phyloP scores from a whole-genome alignment of 2,329 filamentous ascomycete species.

The Venturia aucupariae region DNA sequence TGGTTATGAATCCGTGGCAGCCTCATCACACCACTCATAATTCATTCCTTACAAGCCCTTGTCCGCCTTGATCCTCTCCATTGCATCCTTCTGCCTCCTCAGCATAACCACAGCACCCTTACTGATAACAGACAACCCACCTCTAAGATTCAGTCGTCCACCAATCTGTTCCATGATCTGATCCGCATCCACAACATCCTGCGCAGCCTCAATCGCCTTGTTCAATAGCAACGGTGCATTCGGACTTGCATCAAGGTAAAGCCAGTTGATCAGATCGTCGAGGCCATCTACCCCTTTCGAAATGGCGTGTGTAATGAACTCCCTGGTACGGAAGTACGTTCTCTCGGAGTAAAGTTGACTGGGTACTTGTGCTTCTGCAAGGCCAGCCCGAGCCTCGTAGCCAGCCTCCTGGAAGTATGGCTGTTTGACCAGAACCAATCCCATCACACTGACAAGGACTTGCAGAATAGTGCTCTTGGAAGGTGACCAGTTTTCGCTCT shows the following conservation, averaged over 20 bases:
- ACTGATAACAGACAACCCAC: conserved; percentile 39
- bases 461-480: conserved; percentile 47
- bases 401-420: conserved; percentile 58
- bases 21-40: not conserved
- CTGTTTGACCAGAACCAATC: conserved; percentile 47
- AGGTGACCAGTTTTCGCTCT: conserved; percentile 45
- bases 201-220: conserved; percentile 34
- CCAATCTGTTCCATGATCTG: conserved; percentile 19
- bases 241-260: conserved; percentile 35
- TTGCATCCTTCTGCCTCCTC: conserved; percentile 29
- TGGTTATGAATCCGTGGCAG: too few relatives aligned
- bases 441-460: conserved; percentile 47
- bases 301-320: conserved; percentile 42
- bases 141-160: conserved; percentile 23
- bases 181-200: conserved; percentile 33
- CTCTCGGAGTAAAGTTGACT: conserved; percentile 45
- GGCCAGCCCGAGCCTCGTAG: conserved; percentile 43
- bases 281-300: conserved; percentile 35
- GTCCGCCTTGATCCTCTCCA: conserved; percentile 21
- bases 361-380: conserved; percentile 37
- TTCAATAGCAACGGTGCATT: conserved; percentile 33
- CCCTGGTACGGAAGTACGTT: conserved; percentile 43
- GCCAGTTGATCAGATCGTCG: conserved; percentile 42
- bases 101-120: conserved; percentile 38
- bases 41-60: not conserved